Conservation (phyloP, 768 basidiomycete genomes). For the Kwoniella botswanensis region DNA sequence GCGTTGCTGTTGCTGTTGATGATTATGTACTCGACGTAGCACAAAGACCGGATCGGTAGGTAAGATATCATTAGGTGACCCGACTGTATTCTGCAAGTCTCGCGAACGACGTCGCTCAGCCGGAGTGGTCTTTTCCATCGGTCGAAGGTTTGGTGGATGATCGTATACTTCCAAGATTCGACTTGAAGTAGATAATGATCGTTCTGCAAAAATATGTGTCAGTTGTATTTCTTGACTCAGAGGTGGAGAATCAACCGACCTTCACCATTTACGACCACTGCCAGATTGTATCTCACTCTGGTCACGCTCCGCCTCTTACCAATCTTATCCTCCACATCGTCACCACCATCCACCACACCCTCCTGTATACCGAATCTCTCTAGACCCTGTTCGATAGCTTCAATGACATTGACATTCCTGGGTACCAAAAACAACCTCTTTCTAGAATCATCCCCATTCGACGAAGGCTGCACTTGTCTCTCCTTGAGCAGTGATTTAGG, state of each 20-base stretch:
- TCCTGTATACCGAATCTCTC: slow-evolving; percentile 94
- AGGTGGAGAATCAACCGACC: slow-evolving; percentile 63
- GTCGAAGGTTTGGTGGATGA: slow-evolving; percentile 72
- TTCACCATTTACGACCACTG: slow-evolving; percentile 66
- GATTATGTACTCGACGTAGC: slow-evolving; percentile 73
- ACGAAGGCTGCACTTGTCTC: slow-evolving; percentile 60
- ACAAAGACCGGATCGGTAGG: slow-evolving; percentile 87
- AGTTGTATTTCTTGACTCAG: neutral
- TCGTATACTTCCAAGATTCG: slow-evolving; percentile 83
- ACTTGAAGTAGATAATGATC: slow-evolving; percentile 76
- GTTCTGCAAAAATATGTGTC: slow-evolving; percentile 64
- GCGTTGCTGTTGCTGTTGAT: neutral
- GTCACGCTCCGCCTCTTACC: slow-evolving; percentile 76
- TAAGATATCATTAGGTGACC: slow-evolving; percentile 73
- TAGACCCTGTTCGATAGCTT: slow-evolving; percentile 89
- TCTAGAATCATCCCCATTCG: slow-evolving; percentile 15
- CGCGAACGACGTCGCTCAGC: slow-evolving; percentile 82
- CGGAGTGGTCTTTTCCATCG: slow-evolving; percentile 66
- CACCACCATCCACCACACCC: slow-evolving; percentile 98
- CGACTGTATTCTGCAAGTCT: slow-evolving; percentile 75
- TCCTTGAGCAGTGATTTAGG: slow-evolving; percentile 73
- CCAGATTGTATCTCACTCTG: slow-evolving; percentile 82
- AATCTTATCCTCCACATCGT: slow-evolving; percentile 93
- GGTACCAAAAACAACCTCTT: slow-evolving; percentile 78
- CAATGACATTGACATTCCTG: slow-evolving; percentile 92